Conservation (phyloP, 2,329 filamentous ascomycete species). For the Aspergillus thermomutatus region DNA sequence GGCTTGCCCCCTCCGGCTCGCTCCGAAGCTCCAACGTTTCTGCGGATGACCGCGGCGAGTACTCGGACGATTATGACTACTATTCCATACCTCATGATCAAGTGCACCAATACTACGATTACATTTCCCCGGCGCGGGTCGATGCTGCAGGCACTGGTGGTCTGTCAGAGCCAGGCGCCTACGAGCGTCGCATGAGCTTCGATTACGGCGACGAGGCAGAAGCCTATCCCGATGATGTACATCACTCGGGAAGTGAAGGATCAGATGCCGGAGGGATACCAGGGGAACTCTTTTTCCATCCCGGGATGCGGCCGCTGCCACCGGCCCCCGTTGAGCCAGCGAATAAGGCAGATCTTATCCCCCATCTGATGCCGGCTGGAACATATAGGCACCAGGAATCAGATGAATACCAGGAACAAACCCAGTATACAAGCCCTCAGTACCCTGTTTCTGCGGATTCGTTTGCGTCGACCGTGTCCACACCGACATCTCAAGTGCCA, state of each 20-base stretch:
- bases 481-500: slow-evolving; percentile 49
- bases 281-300: slow-evolving; percentile 91
- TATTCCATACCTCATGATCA: slow-evolving; percentile 47
- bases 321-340: slow-evolving; percentile 59
- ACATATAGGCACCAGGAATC: slow-evolving; percentile 56
- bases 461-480: slow-evolving; percentile 46
- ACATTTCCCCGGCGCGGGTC: slow-evolving; percentile 64
- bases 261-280: slow-evolving; percentile 71
- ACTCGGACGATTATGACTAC: slow-evolving; percentile 34
- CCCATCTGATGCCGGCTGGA: slow-evolving; percentile 51
- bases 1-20: slow-evolving; percentile 23
- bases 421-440: slow-evolving; percentile 36
- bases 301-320: slow-evolving; percentile 66
- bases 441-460: slow-evolving; percentile 48
- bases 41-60: slow-evolving; percentile 22
- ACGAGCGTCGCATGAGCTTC: slow-evolving; percentile 71
- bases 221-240: slow-evolving; percentile 48
- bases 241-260: slow-evolving; percentile 58
- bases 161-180: slow-evolving; percentile 67
- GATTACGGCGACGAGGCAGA: slow-evolving; percentile 90
- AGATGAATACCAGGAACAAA: slow-evolving; percentile 36
- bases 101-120: slow-evolving; percentile 56
- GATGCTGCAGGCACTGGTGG: slow-evolving; percentile 92
- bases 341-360: slow-evolving; percentile 42
- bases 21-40: slow-evolving; percentile 26